Base-by-base conservation (phyloP, 768 basidiomycete species). In the Lactifluus subvellereus region DNA sequence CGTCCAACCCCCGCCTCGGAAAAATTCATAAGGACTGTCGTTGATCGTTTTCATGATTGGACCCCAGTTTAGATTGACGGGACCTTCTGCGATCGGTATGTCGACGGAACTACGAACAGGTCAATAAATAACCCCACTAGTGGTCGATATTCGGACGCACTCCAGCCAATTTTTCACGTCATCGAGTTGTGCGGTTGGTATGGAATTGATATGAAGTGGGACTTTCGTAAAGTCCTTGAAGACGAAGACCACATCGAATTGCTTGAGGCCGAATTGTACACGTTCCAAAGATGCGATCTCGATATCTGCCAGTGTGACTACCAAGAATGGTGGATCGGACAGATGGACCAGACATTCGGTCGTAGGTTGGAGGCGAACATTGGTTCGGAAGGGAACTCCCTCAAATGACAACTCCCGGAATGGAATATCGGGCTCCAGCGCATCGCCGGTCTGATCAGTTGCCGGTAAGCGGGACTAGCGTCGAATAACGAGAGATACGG, bases 151-250 rank as follows among this genome's bases (percentile, higher is more conserved):
- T 30, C 56, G 7, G 13, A 78, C 92, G 67, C 72, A 98, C 94
- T 99, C 94, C 22, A 99, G 82, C 97, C 97, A 99, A 71, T 97
- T 95, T 77, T 98, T 98, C 66, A 99, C 95, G 68, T 95, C 94
- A 71, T 99, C 97, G 70, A 98, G 83, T 69, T 93, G 89, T 2
- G 84, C 77, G 59, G 84, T 90, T 27, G 91, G 93, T 67, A 99
- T 95, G 0, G 94, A 94, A 73, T 99, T 98, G 78, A 98, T 93
- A 70, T 98, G 97, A 11, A 98, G 80, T 0, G 96, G 95, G 3
- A 87, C 65, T 70, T 91, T 91, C 40, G 91, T 89, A 75, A 98
- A 98, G 73, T 99, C 97, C 72, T 92, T 92, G 82, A 98, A 91
- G 62, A 98, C 88, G 51, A 98, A 82, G n/a, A 97, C 90, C 70